Conservation (phyloP, 805 yeast genomes). For the Ogataea pilisensis region DNA sequence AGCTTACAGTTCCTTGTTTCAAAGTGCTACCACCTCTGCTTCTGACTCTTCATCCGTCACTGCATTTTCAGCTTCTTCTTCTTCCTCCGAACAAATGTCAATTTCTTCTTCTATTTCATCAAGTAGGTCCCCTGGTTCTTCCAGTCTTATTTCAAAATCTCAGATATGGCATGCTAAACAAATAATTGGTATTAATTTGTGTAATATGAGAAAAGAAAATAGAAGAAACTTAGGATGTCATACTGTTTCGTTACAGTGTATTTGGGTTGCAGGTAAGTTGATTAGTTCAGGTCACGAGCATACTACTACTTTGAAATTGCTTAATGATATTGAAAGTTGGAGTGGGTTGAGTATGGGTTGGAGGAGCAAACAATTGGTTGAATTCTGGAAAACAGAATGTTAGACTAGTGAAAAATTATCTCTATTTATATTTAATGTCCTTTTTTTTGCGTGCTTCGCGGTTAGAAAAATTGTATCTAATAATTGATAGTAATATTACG, state of each 20-base stretch:
- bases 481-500: too few relatives aligned
- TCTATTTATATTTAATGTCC: too few relatives aligned
- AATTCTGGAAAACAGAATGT: conserved; percentile 27
- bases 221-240: conserved; percentile 18
- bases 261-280: conserved; percentile 25
- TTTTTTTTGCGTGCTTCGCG: too few relatives aligned
- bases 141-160: conserved; percentile 19
- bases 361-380: conserved; percentile 21
- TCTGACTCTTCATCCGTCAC: conserved; percentile 3
- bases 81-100: conserved; percentile 1
- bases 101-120: conserved; percentile 4
- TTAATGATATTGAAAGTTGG: conserved; percentile 20
- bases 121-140: conserved; percentile 8
- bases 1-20: conserved; percentile 9
- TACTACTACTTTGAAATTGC: conserved; percentile 16
- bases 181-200: conserved; percentile 30
- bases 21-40: conserved; percentile 9
- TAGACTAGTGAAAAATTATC: conserved; percentile 2
- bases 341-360: conserved; percentile 22
- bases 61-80: conserved; percentile 1
- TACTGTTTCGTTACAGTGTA: conserved; percentile 20
- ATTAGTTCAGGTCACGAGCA: conserved; percentile 25
- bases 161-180: conserved; percentile 40
- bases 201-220: conserved; percentile 14
- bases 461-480: too few relatives aligned